Evolutionary conservation across 345 rosid genomes (phyloP).

Genomic region (Heritiera fomes): DNA sequence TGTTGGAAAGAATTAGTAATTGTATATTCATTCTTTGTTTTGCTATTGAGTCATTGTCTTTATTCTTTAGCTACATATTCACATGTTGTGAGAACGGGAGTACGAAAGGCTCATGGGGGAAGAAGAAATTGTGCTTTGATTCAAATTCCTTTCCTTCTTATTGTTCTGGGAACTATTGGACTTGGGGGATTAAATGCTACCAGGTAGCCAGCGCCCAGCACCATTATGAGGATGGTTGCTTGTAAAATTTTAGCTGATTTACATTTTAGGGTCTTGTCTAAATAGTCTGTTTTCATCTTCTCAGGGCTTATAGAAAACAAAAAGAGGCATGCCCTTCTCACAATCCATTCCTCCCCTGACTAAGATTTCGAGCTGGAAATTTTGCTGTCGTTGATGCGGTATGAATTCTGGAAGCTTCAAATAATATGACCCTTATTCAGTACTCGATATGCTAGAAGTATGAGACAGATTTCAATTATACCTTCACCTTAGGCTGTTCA

Average conservation of each 20-base stretch:
- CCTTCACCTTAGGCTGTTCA: neutral
- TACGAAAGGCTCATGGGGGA: slow-evolving; percentile 51
- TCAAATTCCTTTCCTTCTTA: slow-evolving; percentile 58
- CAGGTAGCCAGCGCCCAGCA: slow-evolving; percentile 43
- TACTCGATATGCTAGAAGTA: neutral
- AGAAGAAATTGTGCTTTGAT: slow-evolving; percentile 56
- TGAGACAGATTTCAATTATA: neutral
- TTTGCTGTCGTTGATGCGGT: neutral
- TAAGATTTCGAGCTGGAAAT: neutral
- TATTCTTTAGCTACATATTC: slow-evolving; percentile 44
- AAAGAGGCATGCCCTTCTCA: slow-evolving; percentile 65
- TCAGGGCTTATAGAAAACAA: slow-evolving; percentile 80
- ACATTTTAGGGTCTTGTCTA: neutral
- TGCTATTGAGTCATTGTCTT: slow-evolving; percentile 10
- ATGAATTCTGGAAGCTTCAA: neutral
- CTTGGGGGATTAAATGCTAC: slow-evolving; percentile 68
- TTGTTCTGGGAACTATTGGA: slow-evolving; percentile 67
- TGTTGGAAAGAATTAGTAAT: neutral
- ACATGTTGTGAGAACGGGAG: slow-evolving; percentile 71
- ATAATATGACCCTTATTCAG: neutral
- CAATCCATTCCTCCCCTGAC: slow-evolving; percentile 88
- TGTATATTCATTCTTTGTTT: neutral
- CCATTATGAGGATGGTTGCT: neutral
- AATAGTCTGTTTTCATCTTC: slow-evolving; percentile 18
- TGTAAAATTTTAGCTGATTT: neutral